phyloP scores from a whole-genome alignment of 1,284 basidiomycete genomes.

The Coniferiporia weirii region DNA sequence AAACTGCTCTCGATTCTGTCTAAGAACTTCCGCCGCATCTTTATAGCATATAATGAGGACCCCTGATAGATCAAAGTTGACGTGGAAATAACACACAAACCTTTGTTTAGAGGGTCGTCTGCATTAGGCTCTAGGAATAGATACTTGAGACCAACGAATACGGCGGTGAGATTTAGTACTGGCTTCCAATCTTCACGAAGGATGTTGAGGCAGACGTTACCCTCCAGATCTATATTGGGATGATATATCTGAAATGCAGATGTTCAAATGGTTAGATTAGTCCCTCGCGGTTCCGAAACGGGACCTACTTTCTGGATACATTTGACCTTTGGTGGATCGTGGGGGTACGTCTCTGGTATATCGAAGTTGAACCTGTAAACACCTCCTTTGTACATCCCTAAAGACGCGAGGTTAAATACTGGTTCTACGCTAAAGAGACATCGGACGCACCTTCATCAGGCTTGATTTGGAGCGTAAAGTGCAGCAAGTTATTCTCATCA shows the following conservation, averaged over 20 bases:
- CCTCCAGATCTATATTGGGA: constrained; percentile 96
- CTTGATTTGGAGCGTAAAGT: constrained; percentile 92
- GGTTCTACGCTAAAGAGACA: background rate
- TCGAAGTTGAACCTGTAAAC: constrained; percentile 90
- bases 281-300: constrained; percentile 4
- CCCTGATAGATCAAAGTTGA: constrained; percentile 4
- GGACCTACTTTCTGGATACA: constrained; percentile 84
- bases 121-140: constrained; percentile 98
- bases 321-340: constrained; percentile 98
- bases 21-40: constrained; percentile 95
- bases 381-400: constrained; percentile 98
- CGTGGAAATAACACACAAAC: constrained; percentile 39
- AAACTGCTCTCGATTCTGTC: constrained; percentile 79
- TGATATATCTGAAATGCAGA: constrained; percentile 83
- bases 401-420: background rate
- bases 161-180: constrained; percentile 92
- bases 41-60: constrained; percentile 20
- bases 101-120: constrained; percentile 98
- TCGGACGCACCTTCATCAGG: constrained; percentile 83
- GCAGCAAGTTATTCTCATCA: constrained; percentile 88
- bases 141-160: constrained; percentile 97
- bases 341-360: constrained; percentile 98
- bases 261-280: background rate
- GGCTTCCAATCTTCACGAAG: constrained; percentile 99
- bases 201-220: constrained; percentile 96